These are phyloP conservation scores for Tolypocladium album DNA, from an alignment of 2,329 filamentous ascomycete genomes.

Conservation along the genomic window DNA sequence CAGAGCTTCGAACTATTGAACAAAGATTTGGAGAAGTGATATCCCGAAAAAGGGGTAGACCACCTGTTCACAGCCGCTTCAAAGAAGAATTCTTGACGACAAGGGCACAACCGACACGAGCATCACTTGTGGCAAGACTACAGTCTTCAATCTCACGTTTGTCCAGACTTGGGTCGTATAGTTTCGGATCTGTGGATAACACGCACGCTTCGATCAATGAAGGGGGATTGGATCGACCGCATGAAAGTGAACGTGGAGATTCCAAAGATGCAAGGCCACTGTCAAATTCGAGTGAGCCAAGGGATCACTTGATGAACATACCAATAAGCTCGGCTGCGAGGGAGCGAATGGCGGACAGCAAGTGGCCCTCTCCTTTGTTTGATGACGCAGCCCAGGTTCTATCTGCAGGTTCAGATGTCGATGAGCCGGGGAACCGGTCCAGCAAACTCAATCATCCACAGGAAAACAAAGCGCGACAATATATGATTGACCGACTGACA, in stretches of 20 bases:
- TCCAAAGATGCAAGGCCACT: too few relatives aligned
- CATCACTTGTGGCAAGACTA: conserved; percentile 24
- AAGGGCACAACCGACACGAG: conserved; percentile 5
- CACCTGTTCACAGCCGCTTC: conserved; percentile 26
- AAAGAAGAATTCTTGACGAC: conserved; percentile 23
- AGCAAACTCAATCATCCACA: background rate
- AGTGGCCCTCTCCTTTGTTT: background rate
- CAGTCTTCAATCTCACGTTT: conserved; percentile 21
- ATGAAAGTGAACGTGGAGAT: background rate
- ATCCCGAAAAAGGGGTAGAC: conserved; percentile 15
- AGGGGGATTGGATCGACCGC: background rate
- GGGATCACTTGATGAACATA: background rate
- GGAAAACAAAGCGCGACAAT: background rate
- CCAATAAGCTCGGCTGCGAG: background rate
- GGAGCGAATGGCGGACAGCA: background rate
- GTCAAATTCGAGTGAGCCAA: background rate
- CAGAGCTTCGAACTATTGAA: conserved; percentile 26
- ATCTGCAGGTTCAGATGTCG: background rate
- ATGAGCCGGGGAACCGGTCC: background rate
- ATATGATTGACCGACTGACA: background rate
- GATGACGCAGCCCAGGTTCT: background rate
- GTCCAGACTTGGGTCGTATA: conserved; percentile 10
- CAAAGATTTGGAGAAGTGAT: conserved; percentile 27
- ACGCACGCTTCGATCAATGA: background rate
- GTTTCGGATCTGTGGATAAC: background rate